These are phyloP conservation scores for Exophiala sideris DNA, from an alignment of 2,329 filamentous ascomycete species.

Conservation along the genomic window DNA sequence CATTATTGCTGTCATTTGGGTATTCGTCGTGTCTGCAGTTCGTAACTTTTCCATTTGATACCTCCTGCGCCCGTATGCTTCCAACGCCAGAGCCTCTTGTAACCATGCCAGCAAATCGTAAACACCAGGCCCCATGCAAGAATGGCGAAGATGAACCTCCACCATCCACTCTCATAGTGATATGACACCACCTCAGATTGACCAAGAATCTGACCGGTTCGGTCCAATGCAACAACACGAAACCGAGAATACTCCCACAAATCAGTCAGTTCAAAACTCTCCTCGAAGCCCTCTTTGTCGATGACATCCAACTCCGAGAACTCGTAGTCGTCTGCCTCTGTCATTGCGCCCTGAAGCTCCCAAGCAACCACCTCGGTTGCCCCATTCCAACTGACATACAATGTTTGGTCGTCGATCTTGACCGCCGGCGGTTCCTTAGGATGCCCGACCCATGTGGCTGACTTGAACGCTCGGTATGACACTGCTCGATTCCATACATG, in stretches of 20 bases:
- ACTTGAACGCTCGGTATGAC: constrained; percentile 55
- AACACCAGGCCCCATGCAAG: too few species aligned
- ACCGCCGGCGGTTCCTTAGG: constrained; percentile 37
- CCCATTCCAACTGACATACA: constrained; percentile 48
- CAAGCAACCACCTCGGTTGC: constrained; percentile 38
- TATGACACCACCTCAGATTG: constrained; percentile 10
- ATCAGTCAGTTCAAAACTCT: constrained; percentile 14
- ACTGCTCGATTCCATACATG: constrained; percentile 39
- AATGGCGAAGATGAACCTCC: not conserved
- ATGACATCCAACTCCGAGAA: constrained; percentile 18
- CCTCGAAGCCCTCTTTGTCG: constrained; percentile 21
- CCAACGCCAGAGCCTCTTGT: too few species aligned
- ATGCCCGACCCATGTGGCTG: constrained; percentile 48
- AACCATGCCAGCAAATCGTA: too few species aligned
- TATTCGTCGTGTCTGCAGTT: not conserved
- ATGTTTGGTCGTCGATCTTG: constrained; percentile 29
- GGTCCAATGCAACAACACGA: constrained; percentile 20
- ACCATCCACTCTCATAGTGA: constrained; percentile 8
- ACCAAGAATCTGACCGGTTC: constrained; percentile 9
- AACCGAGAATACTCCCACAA: constrained; percentile 10
- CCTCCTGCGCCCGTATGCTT: too few species aligned
- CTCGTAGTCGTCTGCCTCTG: constrained; percentile 6
- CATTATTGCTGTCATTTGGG: not conserved
- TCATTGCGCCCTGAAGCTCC: constrained; percentile 17
- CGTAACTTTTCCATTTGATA: too few species aligned